These are phyloP conservation scores for Dimocarpus longan DNA, from an alignment of 345 rosid species.

Conservation along the genomic window DNA sequence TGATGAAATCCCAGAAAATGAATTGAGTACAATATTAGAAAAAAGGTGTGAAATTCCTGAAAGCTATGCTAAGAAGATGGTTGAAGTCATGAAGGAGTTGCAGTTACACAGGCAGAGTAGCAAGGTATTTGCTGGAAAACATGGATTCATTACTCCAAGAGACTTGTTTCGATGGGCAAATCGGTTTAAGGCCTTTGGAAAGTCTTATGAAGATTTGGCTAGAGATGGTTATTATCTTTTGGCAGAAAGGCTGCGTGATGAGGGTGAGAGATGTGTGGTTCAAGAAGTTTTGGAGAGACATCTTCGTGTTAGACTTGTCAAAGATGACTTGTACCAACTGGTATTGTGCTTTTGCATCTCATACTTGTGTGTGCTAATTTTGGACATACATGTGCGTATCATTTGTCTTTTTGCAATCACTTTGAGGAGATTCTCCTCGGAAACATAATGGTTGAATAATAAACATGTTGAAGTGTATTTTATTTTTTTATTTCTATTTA, in stretches of 20 bases:
- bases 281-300: conserved; percentile 74
- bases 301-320: conserved; percentile 61
- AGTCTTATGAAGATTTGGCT: conserved; percentile 78
- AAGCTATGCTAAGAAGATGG: conserved; percentile 82
- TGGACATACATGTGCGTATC: background rate
- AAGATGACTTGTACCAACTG: conserved; percentile 67
- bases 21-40: conserved; percentile 69
- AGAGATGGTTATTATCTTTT: conserved; percentile 89
- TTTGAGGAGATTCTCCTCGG: background rate
- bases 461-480: background rate
- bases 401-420: background rate
- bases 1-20: conserved; percentile 91
- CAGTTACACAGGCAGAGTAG: conserved; percentile 88
- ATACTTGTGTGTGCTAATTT: background rate
- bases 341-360: conserved; percentile 35
- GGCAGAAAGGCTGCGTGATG: conserved; percentile 94
- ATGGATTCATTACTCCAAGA: conserved; percentile 94
- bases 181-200: conserved; percentile 70
- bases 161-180: conserved; percentile 97
- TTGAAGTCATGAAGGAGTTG: conserved; percentile 91
- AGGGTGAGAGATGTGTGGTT: conserved; percentile 73
- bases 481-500: background rate
- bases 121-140: conserved; percentile 98
- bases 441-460: background rate
- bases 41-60: conserved; percentile 68